These are phyloP conservation scores for Thielaviopsis ethacetica DNA, from an alignment of 2,329 filamentous ascomycete genomes.

Conservation along the genomic window DNA sequence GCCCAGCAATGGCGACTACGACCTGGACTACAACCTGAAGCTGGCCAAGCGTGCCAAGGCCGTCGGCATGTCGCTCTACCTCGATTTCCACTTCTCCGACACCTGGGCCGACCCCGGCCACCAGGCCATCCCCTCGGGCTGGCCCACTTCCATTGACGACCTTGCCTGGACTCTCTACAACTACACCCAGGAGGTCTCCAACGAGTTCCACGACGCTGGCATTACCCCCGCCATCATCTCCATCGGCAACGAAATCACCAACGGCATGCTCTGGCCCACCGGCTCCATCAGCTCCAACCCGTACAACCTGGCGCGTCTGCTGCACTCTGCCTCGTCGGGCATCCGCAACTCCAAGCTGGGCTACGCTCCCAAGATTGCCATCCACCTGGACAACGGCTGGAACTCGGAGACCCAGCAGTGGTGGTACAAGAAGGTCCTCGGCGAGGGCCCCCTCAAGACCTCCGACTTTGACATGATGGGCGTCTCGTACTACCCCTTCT, in stretches of 20 bases:
- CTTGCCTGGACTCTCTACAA: slow-evolving; percentile 49
- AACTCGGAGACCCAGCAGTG: slow-evolving; percentile 48
- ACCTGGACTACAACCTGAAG: slow-evolving; percentile 52
- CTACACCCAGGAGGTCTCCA: slow-evolving; percentile 47
- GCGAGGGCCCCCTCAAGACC: slow-evolving; percentile 28
- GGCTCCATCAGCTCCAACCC: slow-evolving; percentile 35
- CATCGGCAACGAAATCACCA: slow-evolving; percentile 58
- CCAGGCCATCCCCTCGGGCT: slow-evolving; percentile 46
- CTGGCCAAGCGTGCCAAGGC: slow-evolving; percentile 49
- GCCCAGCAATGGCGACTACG: slow-evolving; percentile 45
- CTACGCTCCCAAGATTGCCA: slow-evolving; percentile 50
- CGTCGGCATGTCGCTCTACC: slow-evolving; percentile 41
- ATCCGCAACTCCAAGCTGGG: slow-evolving; percentile 45
- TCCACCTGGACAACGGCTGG: slow-evolving; percentile 65
- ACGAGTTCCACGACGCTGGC: slow-evolving; percentile 39
- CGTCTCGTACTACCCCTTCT: slow-evolving; percentile 61
- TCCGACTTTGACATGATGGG: slow-evolving; percentile 56
- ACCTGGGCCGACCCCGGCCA: slow-evolving; percentile 54
- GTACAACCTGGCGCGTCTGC: slow-evolving; percentile 44
- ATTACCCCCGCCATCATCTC: slow-evolving; percentile 46
- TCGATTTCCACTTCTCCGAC: slow-evolving; percentile 52
- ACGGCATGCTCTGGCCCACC: slow-evolving; percentile 49
- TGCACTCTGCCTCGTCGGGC: slow-evolving; percentile 47
- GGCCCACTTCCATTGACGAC: slow-evolving; percentile 42
- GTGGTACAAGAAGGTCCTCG: slow-evolving; percentile 45